A percentile compares a stretch with the other conserved stretches of the same genome.
phyloP scores from a whole-genome alignment of 352 stramenopile genomes.

The Pythium aphanidermatum region DNA sequence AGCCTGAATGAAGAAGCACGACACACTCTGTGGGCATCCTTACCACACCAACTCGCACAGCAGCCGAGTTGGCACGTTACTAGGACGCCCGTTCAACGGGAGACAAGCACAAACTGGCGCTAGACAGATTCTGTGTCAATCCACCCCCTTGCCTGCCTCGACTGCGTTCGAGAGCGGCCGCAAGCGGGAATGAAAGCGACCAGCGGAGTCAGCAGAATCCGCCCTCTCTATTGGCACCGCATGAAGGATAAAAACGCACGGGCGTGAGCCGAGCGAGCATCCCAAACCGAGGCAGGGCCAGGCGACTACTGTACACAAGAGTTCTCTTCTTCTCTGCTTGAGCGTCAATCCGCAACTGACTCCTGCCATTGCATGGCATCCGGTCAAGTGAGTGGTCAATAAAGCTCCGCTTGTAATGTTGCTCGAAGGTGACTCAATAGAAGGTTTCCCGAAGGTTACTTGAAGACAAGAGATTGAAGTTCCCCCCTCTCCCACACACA shows the following conservation, averaged over 20 bases:
- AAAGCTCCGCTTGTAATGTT: slow-evolving; percentile 4
- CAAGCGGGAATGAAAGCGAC: background rate
- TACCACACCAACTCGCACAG: background rate
- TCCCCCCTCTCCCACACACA: too few relatives aligned
- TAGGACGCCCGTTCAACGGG: too few relatives aligned
- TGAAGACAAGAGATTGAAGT: slow-evolving; percentile 15
- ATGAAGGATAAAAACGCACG: slow-evolving; percentile 33
- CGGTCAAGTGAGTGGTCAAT: background rate
- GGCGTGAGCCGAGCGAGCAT: slow-evolving; percentile 22
- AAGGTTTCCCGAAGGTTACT: too few relatives aligned
- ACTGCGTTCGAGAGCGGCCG: background rate
- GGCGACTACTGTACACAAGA: background rate
- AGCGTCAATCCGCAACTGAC: too few relatives aligned
- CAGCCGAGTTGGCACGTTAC: too few relatives aligned
- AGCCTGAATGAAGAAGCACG: background rate
- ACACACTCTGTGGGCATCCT: background rate
- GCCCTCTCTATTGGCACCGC: slow-evolving; percentile 24
- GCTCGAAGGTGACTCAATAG: slow-evolving; percentile 2
- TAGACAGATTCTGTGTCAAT: slow-evolving; percentile 8
- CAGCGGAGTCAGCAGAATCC: background rate
- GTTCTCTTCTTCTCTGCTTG: too few relatives aligned
- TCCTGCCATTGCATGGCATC: too few relatives aligned
- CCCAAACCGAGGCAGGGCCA: slow-evolving; percentile 41
- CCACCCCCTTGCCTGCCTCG: slow-evolving; percentile 3
- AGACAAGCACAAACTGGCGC: background rate